Percentiles rank a stretch among this genome's conserved stretches.
phyloP scores from a whole-genome alignment of 176 grass and related monocot genomes.

The Raddia guianensis region DNA sequence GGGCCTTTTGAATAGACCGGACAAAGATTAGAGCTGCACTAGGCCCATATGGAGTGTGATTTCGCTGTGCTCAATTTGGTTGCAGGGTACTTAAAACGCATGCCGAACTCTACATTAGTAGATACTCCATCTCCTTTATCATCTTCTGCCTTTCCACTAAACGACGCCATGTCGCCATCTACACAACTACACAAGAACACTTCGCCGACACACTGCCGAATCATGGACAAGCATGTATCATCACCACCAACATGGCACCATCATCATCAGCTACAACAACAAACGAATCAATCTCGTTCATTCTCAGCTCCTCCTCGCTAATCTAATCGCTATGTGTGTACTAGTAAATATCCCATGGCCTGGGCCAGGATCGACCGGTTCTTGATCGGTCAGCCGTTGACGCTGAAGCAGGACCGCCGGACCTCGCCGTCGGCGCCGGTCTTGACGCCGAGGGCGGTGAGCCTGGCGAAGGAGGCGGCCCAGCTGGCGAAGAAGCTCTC shows the following conservation, averaged over 20 bases:
- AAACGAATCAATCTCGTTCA: constrained; percentile 31
- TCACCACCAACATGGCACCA: not conserved
- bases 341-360: not conserved
- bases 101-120: not conserved
- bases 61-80: too few species aligned
- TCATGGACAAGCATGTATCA: not conserved
- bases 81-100: not conserved
- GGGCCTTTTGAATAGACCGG: too few species aligned
- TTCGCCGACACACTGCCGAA: not conserved
- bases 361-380: not conserved
- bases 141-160: not conserved
- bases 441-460: constrained; percentile 67
- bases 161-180: not conserved
- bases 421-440: constrained; percentile 75
- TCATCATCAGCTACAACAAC: not conserved
- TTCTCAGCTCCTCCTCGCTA: not conserved
- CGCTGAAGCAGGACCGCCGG: constrained; percentile 57
- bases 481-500: constrained; percentile 74
- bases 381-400: constrained; percentile 54
- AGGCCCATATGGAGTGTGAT: too few species aligned
- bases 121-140: not conserved
- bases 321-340: constrained; percentile 13
- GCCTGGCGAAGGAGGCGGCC: constrained; percentile 70
- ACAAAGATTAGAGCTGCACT: too few species aligned
- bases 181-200: not conserved